Evolutionary conservation across 2,329 filamentous ascomycete genomes (phyloP).

Genomic region (Lojkania enalia): DNA sequence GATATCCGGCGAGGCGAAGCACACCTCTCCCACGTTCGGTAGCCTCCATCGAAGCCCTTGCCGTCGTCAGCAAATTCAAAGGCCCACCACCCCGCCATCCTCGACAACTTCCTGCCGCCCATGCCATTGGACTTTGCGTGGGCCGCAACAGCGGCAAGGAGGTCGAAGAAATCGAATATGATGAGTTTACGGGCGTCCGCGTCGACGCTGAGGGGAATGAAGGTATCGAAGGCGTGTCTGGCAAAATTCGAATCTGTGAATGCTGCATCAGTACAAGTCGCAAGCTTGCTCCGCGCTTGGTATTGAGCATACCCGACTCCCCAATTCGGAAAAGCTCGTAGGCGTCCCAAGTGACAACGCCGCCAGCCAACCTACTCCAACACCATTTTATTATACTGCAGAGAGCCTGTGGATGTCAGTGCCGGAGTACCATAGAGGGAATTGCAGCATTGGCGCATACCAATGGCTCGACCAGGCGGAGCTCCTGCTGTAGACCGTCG

Average conservation of each 20-base stretch:
- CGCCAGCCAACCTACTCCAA: slow-evolving; percentile 88
- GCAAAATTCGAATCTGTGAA: slow-evolving; percentile 90
- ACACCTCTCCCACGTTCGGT: slow-evolving; percentile 82
- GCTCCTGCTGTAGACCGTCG: slow-evolving; percentile 75
- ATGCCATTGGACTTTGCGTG: slow-evolving; percentile 93
- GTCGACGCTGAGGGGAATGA: slow-evolving; percentile 91
- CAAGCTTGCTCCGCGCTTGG: slow-evolving; percentile 9
- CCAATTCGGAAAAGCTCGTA: slow-evolving; percentile 96
- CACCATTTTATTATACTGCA: slow-evolving; percentile 98
- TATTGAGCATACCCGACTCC: slow-evolving; percentile 71
- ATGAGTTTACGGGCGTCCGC: slow-evolving; percentile 83
- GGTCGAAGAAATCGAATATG: slow-evolving; percentile 95
- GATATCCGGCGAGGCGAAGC: slow-evolving; percentile 36
- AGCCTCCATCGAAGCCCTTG: slow-evolving; percentile 92
- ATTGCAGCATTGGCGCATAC: slow-evolving; percentile 55
- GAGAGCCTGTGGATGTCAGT: slow-evolving; percentile 66
- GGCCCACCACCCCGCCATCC: slow-evolving; percentile 97
- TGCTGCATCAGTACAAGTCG: slow-evolving; percentile 26
- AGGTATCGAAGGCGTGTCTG: slow-evolving; percentile 91
- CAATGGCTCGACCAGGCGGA: slow-evolving; percentile 92
- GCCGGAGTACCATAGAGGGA: slow-evolving; percentile 8
- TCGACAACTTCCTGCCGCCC: slow-evolving; percentile 88
- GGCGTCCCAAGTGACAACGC: slow-evolving; percentile 94
- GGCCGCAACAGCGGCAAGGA: slow-evolving; percentile 86
- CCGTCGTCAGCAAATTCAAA: slow-evolving; percentile 88